These are phyloP conservation scores for Cyberlindnera maritima DNA, from an alignment of 805 yeast species.

Conservation along the genomic window DNA sequence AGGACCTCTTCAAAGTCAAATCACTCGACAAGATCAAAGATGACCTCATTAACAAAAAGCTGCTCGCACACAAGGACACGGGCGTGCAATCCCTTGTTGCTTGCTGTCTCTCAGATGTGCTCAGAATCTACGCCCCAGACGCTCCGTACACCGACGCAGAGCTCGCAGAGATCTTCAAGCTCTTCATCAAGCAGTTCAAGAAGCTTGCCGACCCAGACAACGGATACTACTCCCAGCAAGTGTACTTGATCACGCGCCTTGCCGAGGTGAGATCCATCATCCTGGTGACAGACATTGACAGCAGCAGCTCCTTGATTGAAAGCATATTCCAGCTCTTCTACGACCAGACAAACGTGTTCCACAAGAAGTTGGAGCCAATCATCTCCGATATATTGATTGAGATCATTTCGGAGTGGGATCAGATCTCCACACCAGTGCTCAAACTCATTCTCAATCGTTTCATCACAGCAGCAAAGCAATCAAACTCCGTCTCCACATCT, in stretches of 20 bases:
- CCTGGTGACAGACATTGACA: conserved; percentile 70
- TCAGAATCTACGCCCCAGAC: conserved; percentile 82
- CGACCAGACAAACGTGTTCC: conserved; percentile 45
- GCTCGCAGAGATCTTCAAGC: conserved; percentile 60
- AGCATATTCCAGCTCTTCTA: conserved; percentile 62
- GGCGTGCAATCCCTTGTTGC: conserved; percentile 72
- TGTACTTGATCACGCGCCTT: conserved; percentile 61
- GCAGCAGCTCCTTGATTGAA: conserved; percentile 52
- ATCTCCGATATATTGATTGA: conserved; percentile 73
- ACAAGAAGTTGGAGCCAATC: conserved; percentile 54
- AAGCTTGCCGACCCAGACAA: conserved; percentile 52
- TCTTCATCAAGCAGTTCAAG: conserved; percentile 62
- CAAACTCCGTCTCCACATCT: conserved; percentile 17
- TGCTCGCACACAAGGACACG: conserved; percentile 55
- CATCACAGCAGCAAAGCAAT: conserved; percentile 27
- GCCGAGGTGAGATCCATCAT: conserved; percentile 76
- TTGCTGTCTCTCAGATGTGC: conserved; percentile 71
- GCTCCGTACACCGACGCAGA: conserved; percentile 76
- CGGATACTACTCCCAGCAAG: conserved; percentile 60
- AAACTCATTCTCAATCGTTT: conserved; percentile 66
- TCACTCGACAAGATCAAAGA: conserved; percentile 44
- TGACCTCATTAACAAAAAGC: conserved; percentile 55
- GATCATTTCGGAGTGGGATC: conserved; percentile 66
- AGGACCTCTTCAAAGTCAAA: conserved; percentile 49
- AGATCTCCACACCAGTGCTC: conserved; percentile 58